Evolutionary conservation across 2,329 filamentous ascomycete genomes (phyloP).

Genomic region (Endoconidiophora polonica): DNA sequence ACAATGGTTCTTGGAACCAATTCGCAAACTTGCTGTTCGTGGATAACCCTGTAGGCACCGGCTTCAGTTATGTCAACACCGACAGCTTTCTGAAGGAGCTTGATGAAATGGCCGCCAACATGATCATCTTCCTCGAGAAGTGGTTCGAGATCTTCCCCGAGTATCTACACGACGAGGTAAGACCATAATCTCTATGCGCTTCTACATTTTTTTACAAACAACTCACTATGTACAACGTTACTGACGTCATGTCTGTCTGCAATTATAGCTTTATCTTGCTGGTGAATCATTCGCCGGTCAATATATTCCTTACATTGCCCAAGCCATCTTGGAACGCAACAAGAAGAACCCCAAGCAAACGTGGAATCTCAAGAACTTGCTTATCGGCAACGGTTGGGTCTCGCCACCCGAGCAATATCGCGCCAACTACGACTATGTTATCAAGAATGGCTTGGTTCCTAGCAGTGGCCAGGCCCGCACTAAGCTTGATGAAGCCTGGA

Average conservation of each 20-base stretch:
- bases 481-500: slow-evolving; percentile 50
- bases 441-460: slow-evolving; percentile 37
- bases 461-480: slow-evolving; percentile 38
- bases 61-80: slow-evolving; percentile 88
- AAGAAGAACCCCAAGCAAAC: slow-evolving; percentile 30
- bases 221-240: background rate
- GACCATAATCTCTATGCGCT: slow-evolving; percentile 21
- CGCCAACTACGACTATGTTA: slow-evolving; percentile 63
- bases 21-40: slow-evolving; percentile 95
- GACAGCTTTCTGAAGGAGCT: slow-evolving; percentile 75
- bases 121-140: slow-evolving; percentile 76
- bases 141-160: slow-evolving; percentile 86
- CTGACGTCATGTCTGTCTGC: slow-evolving; percentile 1
- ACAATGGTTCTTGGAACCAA: slow-evolving; percentile 96
- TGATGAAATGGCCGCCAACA: slow-evolving; percentile 75
- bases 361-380: slow-evolving; percentile 70
- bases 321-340: slow-evolving; percentile 77
- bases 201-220: background rate
- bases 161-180: slow-evolving; percentile 78
- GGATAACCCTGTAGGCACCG: slow-evolving; percentile 91
- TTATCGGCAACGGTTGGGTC: slow-evolving; percentile 98
- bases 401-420: slow-evolving; percentile 80
- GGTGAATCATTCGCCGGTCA: slow-evolving; percentile 93
- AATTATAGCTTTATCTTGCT: slow-evolving; percentile 65
- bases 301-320: slow-evolving; percentile 93